Conservation (phyloP, 495 filamentous ascomycete species). For the Pseudomonodictys pantanalensis region DNA sequence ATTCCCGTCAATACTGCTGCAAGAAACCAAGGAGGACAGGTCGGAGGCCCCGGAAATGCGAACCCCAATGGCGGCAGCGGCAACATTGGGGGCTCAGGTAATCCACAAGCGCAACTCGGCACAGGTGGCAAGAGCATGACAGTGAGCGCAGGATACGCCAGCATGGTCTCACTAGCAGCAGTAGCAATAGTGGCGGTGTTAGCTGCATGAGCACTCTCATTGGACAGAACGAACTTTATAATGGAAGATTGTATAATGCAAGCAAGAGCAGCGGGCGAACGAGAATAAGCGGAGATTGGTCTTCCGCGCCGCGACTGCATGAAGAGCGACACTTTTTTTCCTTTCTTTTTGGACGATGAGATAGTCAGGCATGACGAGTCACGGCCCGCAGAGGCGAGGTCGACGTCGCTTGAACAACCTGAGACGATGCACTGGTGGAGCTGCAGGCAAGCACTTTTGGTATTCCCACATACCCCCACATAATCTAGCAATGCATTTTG, state of each 20-base stretch:
- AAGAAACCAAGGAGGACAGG: constrained; percentile 18
- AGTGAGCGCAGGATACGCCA: neutral
- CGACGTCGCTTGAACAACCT: too few relatives aligned
- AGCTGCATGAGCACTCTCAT: neutral
- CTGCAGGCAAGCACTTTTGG: too few relatives aligned
- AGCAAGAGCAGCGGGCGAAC: too few relatives aligned
- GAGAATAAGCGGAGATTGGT: neutral
- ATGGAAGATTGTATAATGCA: too few relatives aligned
- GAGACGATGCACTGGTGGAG: too few relatives aligned
- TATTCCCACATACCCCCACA: too few relatives aligned
- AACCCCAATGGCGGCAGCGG: neutral
- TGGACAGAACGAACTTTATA: neutral
- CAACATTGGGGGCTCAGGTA: neutral
- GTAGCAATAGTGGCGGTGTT: neutral
- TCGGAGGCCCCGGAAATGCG: constrained; percentile 15
- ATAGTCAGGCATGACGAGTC: too few relatives aligned
- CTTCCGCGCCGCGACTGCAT: neutral
- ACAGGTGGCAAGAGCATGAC: neutral
- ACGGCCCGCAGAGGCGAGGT: too few relatives aligned
- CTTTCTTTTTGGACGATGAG: too few relatives aligned
- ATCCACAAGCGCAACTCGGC: neutral
- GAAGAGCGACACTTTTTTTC: neutral
- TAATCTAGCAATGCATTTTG: too few relatives aligned
- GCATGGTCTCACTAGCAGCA: neutral
- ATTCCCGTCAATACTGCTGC: constrained; percentile 12